Evolutionary conservation across 768 basidiomycete species (phyloP).

Genomic region (Mycena belliarum): DNA sequence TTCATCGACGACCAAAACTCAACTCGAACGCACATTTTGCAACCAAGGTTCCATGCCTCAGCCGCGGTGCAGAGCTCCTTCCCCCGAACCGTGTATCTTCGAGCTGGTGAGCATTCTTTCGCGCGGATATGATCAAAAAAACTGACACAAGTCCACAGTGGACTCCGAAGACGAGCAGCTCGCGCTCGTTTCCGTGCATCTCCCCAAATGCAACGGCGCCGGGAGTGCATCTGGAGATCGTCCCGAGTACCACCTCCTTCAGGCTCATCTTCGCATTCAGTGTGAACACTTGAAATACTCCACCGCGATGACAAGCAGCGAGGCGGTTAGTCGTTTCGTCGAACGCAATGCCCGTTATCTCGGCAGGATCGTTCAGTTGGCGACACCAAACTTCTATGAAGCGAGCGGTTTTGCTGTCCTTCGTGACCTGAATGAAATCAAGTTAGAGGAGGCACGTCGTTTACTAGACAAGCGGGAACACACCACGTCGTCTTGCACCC

Average conservation of each 20-base stretch:
- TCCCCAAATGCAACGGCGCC: conserved; percentile 22
- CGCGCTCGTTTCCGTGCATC: conserved; percentile 12
- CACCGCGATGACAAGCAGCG: conserved; percentile 19
- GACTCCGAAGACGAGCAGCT: conserved; percentile 21
- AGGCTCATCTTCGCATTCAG: conserved; percentile 15
- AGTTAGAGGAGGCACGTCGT: too few relatives aligned
- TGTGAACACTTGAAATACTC: conserved; percentile 19
- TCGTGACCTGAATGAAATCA: too few relatives aligned
- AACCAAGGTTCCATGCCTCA: conserved; percentile 11
- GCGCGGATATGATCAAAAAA: neutral
- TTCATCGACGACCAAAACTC: neutral
- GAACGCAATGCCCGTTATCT: conserved; percentile 24
- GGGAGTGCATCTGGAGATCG: conserved; percentile 14
- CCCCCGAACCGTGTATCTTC: conserved; percentile 21
- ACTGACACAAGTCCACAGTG: conserved; percentile 23
- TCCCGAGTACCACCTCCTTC: conserved; percentile 14
- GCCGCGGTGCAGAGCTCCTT: conserved; percentile 4
- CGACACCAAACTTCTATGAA: neutral
- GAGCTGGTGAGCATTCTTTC: conserved; percentile 1
- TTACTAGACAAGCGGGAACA: too few relatives aligned
- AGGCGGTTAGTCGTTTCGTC: conserved; percentile 22
- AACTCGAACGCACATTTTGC: conserved; percentile 18
- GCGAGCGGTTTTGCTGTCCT: too few relatives aligned
- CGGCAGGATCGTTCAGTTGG: conserved; percentile 4
- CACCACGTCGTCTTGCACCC: too few relatives aligned